A percentile compares a stretch with the other conserved stretches of the same genome.
phyloP scores from a whole-genome alignment of 495 filamentous ascomycete genomes.

The Tuber umbilicatum region DNA sequence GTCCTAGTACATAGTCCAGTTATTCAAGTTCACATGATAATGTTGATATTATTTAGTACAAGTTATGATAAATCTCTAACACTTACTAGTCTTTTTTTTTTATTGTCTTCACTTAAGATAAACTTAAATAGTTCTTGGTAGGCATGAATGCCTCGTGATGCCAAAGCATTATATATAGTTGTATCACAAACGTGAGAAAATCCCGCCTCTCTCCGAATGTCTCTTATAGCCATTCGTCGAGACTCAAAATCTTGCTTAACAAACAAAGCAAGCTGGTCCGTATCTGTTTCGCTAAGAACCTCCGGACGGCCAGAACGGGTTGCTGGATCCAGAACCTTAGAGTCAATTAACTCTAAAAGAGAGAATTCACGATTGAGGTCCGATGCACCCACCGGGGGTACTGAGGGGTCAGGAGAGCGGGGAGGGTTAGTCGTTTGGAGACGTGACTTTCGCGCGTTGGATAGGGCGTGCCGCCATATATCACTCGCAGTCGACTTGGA shows the following conservation, averaged over 20 bases:
- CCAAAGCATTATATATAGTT: neutral
- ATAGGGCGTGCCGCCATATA: too few relatives aligned
- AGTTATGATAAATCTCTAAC: too few relatives aligned
- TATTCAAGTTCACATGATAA: too few relatives aligned
- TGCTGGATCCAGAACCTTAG: conserved; percentile 1
- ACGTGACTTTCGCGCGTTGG: too few relatives aligned
- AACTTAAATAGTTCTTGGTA: neutral
- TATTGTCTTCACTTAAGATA: neutral
- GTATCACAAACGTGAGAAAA: too few relatives aligned
- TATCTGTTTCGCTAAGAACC: neutral
- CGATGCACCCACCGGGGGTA: too few relatives aligned
- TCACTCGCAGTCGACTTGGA: too few relatives aligned
- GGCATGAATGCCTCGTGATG: neutral
- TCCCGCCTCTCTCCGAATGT: neutral
- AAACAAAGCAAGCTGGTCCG: neutral
- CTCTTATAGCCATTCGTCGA: neutral
- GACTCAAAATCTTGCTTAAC: neutral
- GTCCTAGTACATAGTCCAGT: too few relatives aligned
- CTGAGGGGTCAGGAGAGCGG: too few relatives aligned
- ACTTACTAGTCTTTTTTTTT: neutral
- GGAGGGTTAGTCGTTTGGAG: too few relatives aligned
- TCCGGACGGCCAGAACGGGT: neutral
- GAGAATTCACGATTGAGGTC: neutral
- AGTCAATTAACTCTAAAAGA: conserved; percentile 1
- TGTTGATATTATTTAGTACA: too few relatives aligned